Evolutionary conservation across 768 basidiomycete genomes (phyloP), one percentile per base, ranked within the genome.

Genomic region (Phlebiopsis flavidoalba): DNA sequence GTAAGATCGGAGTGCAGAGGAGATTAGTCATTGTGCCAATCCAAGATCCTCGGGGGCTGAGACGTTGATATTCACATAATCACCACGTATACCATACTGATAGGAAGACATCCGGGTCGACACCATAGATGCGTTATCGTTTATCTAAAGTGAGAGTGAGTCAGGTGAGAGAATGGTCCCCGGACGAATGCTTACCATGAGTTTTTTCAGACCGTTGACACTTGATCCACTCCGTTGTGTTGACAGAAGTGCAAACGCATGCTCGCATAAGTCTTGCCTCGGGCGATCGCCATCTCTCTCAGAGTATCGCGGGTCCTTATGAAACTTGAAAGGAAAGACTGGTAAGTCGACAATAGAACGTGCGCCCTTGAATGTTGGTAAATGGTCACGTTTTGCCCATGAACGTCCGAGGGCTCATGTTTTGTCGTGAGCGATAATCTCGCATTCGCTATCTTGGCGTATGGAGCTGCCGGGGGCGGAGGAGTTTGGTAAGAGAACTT

Each of bases 101-200:
- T 14, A 24, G 33, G 48, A 61, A 1, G 60, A 53, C 3, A n/a
- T 24, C 47, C 4, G 43, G 54, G 33, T 57, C 55, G 26, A 61
- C n/a, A n/a, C 22, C 60, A 61, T 61, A n/a, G 21, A 57, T 49
- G 19, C 60, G 60, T 6, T n/a, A n/a, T 52, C 53, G 40, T 57
- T 47, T 12, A 52, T 57, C 60, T 61, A 46, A 4, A 53, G n/a
- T n/a, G n/a, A 60, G 8, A 33, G 21, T 33, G n/a, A 26, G 22
- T 26, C 22, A 51, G 17, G 31, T 12, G 33, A 12, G 15, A 24
- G 24, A 22, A 47, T 22, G 12, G 3, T 1, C 2, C 46, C 6
- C 4, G 8, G 17, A 24, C 36, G 14, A 45, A 45, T 14, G 33
- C 54, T 43, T 8, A 55, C 53, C 7, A 48, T 5, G 2, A 43